Evolutionary conservation across 441 rosid species (phyloP), one percentile per base, ranked within the genome.

Genomic region (Pelargonium exstipulatum): DNA sequence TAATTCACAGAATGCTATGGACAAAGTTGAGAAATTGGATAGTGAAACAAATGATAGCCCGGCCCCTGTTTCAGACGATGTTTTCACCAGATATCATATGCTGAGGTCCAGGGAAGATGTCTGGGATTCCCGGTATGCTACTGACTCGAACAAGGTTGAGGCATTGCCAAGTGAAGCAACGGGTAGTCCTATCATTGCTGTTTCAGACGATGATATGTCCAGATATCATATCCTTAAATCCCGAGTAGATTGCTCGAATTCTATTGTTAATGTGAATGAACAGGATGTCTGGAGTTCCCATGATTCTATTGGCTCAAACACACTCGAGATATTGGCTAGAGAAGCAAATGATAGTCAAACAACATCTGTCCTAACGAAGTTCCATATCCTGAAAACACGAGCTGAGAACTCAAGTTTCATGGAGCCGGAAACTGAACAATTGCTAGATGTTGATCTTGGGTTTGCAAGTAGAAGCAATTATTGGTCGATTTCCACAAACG

Each of bases 211-310:
- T 32, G 37, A 4, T 32, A 32, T 32, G 37, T 32, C 37, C 37
- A 32, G 37, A 76, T 79, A 78, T 73, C 72, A 68, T 43, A 77
- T 83, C 68, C 84, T 86, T 35, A 84, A 81, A 76, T 37, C 51
- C 78, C 74, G 66, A 72, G 75, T 61, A 48, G 78, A 74, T 40
- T 68, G 73, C 48, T 73, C 73, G 40, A 74, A 64, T 67, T 32
- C 78, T 63, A 20, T 22, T 46, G 61, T 68, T 75, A 66, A 80
- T 61, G 32, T 64, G 24, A 65, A 71, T 57, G 63, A 13, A 20
- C 73, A 73, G 42, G 76, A 80, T 66, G 37, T 77, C 18, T 69
- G 70, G 67, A 69, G 75, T 77, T 81, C 75, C 55, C 43, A 69
- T 17, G 67, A 69, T 62, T 72, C 69, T 64, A 4, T 53, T 16